Evolutionary conservation across 495 filamentous ascomycete species (phyloP).

Genomic region (Chaetomium fimeti): DNA sequence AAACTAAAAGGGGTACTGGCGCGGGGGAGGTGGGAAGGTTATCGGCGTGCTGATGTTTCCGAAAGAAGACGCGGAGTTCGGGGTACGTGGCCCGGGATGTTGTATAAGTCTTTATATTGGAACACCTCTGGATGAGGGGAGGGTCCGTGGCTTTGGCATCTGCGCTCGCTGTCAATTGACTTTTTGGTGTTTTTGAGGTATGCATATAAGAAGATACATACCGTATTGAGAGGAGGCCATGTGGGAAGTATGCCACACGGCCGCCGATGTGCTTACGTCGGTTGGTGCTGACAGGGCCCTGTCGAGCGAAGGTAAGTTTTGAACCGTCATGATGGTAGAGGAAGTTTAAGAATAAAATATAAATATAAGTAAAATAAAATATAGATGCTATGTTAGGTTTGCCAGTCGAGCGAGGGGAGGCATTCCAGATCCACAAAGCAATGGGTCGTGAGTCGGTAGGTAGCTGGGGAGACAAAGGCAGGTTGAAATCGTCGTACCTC

Average conservation of each 20-base stretch:
- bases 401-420: not conserved
- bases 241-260: slow-evolving; percentile 7
- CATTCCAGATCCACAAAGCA: not conserved
- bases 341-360: not conserved
- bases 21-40: slow-evolving; percentile 69
- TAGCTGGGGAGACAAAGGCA: not conserved
- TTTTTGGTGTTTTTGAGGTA: not conserved
- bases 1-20: slow-evolving; percentile 81
- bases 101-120: slow-evolving; percentile 66
- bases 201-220: not conserved
- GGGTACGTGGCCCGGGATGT: slow-evolving; percentile 70
- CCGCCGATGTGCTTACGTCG: not conserved
- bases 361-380: no score
- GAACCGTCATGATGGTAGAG: not conserved
- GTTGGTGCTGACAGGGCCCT: not conserved
- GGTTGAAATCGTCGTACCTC: slow-evolving; percentile 10
- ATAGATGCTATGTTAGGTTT: not conserved
- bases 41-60: slow-evolving; percentile 73
- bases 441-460: not conserved
- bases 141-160: slow-evolving; percentile 60
- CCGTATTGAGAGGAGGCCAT: slow-evolving; percentile 17
- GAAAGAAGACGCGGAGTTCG: slow-evolving; percentile 77
- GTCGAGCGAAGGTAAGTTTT: slow-evolving; percentile 8
- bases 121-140: slow-evolving; percentile 72
- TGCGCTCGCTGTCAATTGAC: slow-evolving; percentile 10